Evolutionary conservation across 169 alveolate genomes (phyloP), one percentile per base, ranked within the genome.

Genomic region (Theileria annulata): DNA sequence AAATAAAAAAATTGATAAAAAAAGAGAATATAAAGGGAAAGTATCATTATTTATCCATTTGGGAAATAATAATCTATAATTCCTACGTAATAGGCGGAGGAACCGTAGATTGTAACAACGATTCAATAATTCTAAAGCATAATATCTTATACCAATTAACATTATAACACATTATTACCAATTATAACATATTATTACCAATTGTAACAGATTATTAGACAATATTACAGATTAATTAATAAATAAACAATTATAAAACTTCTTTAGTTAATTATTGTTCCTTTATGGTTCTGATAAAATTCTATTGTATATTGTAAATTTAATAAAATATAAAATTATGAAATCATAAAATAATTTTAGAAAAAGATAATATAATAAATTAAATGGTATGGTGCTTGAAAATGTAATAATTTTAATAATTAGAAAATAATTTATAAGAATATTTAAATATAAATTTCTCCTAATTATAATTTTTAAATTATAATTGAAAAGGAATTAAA

Each of bases 351-450:
- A n/a, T n/a, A n/a, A n/a, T n/a, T n/a, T n/a, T n/a, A n/a, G n/a
- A n/a, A n/a, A n/a, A n/a, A n/a, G n/a, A n/a, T n/a, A n/a, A n/a
- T 54, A n/a, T 6, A 54, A 54, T 4, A 54, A 54, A 54, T 54
- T 54, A 54, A n/a, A 54, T 54, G 33, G 19, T 60, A 60, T 60
- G 69, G 69, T 60, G 69, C 69, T 25, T 60, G 33, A 23, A 60
- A 25, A 25, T 60, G 31, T n/a, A 60, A 2, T 60, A 13, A 25
- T 27, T 60, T 60, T 25, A 25, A 12, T 3, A 25, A 5, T 60
- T 9, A 25, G 21, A 8, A 25, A 54, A 54, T 12, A n/a, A n/a
- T 54, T 54, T 3, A n/a, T n/a, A 12, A 54, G 3, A 54, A 25
- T 13, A 13, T 60, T 60, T 9, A 60, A 60, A 23, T n/a, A 60